Evolutionary conservation across 352 stramenopile species (phyloP).

Genomic region (Pythium graminicola): DNA sequence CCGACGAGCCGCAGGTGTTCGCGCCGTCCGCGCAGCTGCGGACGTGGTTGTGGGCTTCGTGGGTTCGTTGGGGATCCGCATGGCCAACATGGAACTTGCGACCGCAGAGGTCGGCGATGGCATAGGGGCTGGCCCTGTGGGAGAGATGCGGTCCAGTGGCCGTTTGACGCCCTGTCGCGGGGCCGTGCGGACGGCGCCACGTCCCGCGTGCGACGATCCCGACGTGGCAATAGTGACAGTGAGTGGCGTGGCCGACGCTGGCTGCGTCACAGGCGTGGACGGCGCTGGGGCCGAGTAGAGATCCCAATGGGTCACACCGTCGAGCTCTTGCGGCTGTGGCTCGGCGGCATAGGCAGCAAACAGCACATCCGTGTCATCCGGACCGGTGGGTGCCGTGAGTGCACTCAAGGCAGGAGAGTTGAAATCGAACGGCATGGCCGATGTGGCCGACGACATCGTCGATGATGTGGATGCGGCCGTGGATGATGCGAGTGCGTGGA

Average conservation of each 20-base stretch:
- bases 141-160: slow-evolving; percentile 20
- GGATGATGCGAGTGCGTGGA: slow-evolving; percentile 5
- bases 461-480: slow-evolving; percentile 2
- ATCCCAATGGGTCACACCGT: slow-evolving; percentile 16
- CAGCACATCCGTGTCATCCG: slow-evolving; percentile 28
- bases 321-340: slow-evolving; percentile 28
- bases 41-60: slow-evolving; percentile 11
- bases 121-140: background rate
- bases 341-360: slow-evolving; percentile 37
- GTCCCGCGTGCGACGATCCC: background rate
- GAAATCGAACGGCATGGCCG: slow-evolving; percentile 2
- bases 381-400: background rate
- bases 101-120: slow-evolving; percentile 30
- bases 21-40: background rate
- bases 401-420: no score
- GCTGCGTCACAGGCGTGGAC: background rate
- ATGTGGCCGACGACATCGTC: background rate
- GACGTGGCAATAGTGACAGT: slow-evolving; percentile 6
- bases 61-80: slow-evolving; percentile 29
- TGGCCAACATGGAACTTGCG: slow-evolving; percentile 65
- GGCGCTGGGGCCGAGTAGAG: slow-evolving; percentile 5
- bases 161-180: slow-evolving; percentile 42
- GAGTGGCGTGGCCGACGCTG: background rate
- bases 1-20: slow-evolving; percentile 1
- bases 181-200: slow-evolving; percentile 5